Evolutionary conservation across 2,329 filamentous ascomycete genomes (phyloP).

Genomic region (Septoria petroselini): DNA sequence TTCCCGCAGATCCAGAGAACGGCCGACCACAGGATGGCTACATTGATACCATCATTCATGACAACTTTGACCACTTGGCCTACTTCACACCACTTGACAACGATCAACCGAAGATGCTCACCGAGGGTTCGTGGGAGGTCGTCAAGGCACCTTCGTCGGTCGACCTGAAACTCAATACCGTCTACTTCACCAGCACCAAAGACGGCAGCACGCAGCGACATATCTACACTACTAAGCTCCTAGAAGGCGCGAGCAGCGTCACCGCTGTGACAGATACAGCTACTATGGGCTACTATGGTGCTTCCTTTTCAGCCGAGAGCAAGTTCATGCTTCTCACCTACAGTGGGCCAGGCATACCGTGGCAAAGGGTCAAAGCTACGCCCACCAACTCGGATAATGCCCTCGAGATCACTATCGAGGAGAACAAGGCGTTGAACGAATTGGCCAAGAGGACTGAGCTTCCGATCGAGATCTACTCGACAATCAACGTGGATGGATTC

Average conservation of each 20-base stretch:
- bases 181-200: constrained; percentile 87
- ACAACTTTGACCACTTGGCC: constrained; percentile 84
- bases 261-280: constrained; percentile 70
- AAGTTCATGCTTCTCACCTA: constrained; percentile 84
- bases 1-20: constrained; percentile 76
- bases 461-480: constrained; percentile 77
- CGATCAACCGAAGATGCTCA: constrained; percentile 77
- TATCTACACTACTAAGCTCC: constrained; percentile 82
- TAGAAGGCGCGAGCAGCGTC: constrained; percentile 63
- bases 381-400: constrained; percentile 54
- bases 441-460: constrained; percentile 74
- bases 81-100: constrained; percentile 90
- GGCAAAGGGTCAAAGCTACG: constrained; percentile 85
- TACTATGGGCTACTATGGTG: constrained; percentile 72
- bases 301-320: constrained; percentile 78
- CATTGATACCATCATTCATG: constrained; percentile 81
- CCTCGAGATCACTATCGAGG: constrained; percentile 62
- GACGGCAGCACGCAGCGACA: constrained; percentile 87
- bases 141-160: constrained; percentile 78
- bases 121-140: constrained; percentile 88
- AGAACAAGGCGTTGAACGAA: constrained; percentile 68
- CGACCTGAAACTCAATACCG: constrained; percentile 77
- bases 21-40: constrained; percentile 77
- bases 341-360: constrained; percentile 78
- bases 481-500: constrained; percentile 77